Evolutionary conservation across 306 rosid species (phyloP).

Genomic region (Urtica urens): DNA sequence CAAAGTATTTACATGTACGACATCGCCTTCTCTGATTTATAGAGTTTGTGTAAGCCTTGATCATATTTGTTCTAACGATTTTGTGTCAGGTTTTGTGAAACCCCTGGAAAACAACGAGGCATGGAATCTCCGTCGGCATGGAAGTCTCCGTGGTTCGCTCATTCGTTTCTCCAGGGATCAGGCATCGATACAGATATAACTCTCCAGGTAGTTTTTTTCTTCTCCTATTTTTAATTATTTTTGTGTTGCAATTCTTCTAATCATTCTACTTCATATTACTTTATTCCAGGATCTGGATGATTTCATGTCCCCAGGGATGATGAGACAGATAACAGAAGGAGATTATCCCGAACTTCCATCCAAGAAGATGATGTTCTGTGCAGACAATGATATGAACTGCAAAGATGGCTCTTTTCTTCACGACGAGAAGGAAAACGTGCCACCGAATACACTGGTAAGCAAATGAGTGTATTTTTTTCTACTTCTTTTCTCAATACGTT

Average conservation of each 20-base stretch:
- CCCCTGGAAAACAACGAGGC: constrained; percentile 59
- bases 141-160: constrained; percentile 85
- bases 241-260: not conserved
- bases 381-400: not conserved
- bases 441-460: constrained; percentile 50
- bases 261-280: not conserved
- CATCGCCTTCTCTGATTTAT: not conserved
- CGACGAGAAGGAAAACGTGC: constrained; percentile 25
- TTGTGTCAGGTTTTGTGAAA: constrained; percentile 58
- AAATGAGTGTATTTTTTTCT: not conserved
- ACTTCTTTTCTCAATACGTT: not conserved
- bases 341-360: constrained; percentile 37
- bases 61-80: constrained; percentile 9
- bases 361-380: constrained; percentile 4
- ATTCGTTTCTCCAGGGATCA: constrained; percentile 55
- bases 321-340: constrained; percentile 66
- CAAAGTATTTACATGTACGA: constrained; percentile 11
- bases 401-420: constrained; percentile 23
- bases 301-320: constrained; percentile 65
- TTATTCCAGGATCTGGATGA: constrained; percentile 63
- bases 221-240: not conserved
- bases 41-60: not conserved
- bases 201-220: constrained; percentile 49
- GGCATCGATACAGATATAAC: constrained; percentile 63
- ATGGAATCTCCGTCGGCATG: constrained; percentile 90